These are phyloP conservation scores for Mycocentrospora acerina DNA, from an alignment of 2,329 filamentous ascomycete genomes.

Conservation along the genomic window DNA sequence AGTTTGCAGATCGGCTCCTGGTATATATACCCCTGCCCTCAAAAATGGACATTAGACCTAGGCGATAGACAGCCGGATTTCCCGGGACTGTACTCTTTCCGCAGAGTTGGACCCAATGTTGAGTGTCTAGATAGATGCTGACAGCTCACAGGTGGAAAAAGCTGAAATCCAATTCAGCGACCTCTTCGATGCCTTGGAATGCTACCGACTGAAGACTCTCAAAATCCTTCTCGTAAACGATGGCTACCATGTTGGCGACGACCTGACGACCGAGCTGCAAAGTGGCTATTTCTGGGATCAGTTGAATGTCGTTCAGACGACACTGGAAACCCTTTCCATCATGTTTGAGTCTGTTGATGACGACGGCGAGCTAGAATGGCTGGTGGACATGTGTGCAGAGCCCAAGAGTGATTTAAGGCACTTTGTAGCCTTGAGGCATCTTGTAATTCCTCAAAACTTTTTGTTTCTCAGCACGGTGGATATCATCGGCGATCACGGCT, in stretches of 20 bases:
- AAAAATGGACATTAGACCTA: no score
- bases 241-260: constrained; percentile 15
- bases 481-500: no score
- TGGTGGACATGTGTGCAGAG: constrained; percentile 11
- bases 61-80: no score
- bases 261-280: constrained; percentile 11
- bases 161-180: constrained; percentile 16
- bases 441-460: constrained; percentile 18
- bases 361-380: constrained; percentile 13
- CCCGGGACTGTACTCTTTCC: neutral
- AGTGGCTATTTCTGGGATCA: constrained; percentile 19
- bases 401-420: constrained; percentile 9
- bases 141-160: no score
- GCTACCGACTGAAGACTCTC: constrained; percentile 12
- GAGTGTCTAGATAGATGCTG: neutral
- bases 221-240: constrained; percentile 19
- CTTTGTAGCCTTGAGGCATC: constrained; percentile 11
- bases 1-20: constrained; percentile 17
- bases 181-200: constrained; percentile 23
- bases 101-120: neutral
- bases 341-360: constrained; percentile 14
- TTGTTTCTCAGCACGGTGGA: constrained; percentile 4
- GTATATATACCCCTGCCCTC: no score
- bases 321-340: constrained; percentile 13
- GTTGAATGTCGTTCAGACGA: constrained; percentile 8